Percentiles rank a stretch among this genome's conserved stretches.
These are phyloP conservation scores for Trametes coccinea DNA, from an alignment of 768 basidiomycete species.

Conservation along the genomic window DNA sequence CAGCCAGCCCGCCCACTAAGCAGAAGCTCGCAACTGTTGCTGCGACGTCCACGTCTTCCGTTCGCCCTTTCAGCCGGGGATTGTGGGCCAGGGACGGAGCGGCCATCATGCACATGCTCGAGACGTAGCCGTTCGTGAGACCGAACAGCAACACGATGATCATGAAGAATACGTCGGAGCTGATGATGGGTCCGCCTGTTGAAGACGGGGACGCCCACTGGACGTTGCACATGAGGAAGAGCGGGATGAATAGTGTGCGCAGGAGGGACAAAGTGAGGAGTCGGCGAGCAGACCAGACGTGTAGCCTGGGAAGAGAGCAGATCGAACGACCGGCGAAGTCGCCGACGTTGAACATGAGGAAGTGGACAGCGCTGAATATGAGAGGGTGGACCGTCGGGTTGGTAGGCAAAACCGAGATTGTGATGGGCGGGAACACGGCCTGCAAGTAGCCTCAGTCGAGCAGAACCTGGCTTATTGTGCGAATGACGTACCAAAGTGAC, in stretches of 20 bases:
- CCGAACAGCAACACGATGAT: slow-evolving; percentile 71
- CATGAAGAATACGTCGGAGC: slow-evolving; percentile 78
- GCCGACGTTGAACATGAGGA: slow-evolving; percentile 72
- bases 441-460: slow-evolving; percentile 32
- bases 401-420: slow-evolving; percentile 69
- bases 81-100: slow-evolving; percentile 83
- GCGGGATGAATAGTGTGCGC: slow-evolving; percentile 80
- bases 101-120: slow-evolving; percentile 78
- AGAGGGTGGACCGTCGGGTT: slow-evolving; percentile 70
- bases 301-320: slow-evolving; percentile 63
- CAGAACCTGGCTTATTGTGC: neutral
- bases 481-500: slow-evolving; percentile 63
- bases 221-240: slow-evolving; percentile 89
- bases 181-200: slow-evolving; percentile 48
- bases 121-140: slow-evolving; percentile 79
- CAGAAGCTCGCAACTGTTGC: slow-evolving; percentile 82
- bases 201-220: slow-evolving; percentile 40
- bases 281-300: slow-evolving; percentile 67
- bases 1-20: slow-evolving; percentile 69
- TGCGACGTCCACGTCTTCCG: slow-evolving; percentile 82
- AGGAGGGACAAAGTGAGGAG: slow-evolving; percentile 64
- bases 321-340: slow-evolving; percentile 70
- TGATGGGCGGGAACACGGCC: slow-evolving; percentile 88
- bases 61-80: slow-evolving; percentile 61
- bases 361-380: slow-evolving; percentile 79